Evolutionary conservation across 345 rosid species (phyloP), one percentile per base, ranked within the genome.

Genomic region (Arabis alpina): DNA sequence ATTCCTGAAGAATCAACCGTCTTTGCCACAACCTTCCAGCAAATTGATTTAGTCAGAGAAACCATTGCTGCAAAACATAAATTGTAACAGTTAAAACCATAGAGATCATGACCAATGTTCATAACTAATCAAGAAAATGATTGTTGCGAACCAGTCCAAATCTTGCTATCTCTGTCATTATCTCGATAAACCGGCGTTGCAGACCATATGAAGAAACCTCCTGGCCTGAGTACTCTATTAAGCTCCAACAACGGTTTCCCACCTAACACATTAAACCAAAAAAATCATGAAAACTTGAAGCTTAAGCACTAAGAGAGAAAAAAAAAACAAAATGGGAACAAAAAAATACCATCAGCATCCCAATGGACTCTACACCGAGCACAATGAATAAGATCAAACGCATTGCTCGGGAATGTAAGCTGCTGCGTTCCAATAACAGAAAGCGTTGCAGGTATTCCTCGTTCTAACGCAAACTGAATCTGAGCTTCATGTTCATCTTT

Each of bases 401-500:
- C 84, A 34, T 83, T 84, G 65, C 76, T 84, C 0, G 96, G 94
- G 73, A 82, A 93, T 1, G 88, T 69, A 64, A 93, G 81, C 84
- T 79, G 84, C 61, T 84, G 86, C 2, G 98, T 91, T 45, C 94
- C 96, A 28, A 93, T 91, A 27, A 91, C 97, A 32, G 98, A 85
- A 48, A 91, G 91, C 3, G 78, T 87, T 34, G 98, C 98, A 66
- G 96, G 97, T 71, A 93, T 87, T 59, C 98, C 96, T 52, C 98
- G 82, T 76, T 93, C 98, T 41, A 93, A 74, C 51, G 96, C 94
- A 73, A 93, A 91, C 80, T 93, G 96, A 77, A 93, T 91, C 84
- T 91, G 98, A 82, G 98, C 98, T 77, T 93, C 97, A 14, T 93
- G 98, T 68, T 93, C 97, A 74, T 91, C 98, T 82, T 93, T 93